phyloP scores from a whole-genome alignment of 331 rosid genomes.

The Pyrus hybrid region DNA sequence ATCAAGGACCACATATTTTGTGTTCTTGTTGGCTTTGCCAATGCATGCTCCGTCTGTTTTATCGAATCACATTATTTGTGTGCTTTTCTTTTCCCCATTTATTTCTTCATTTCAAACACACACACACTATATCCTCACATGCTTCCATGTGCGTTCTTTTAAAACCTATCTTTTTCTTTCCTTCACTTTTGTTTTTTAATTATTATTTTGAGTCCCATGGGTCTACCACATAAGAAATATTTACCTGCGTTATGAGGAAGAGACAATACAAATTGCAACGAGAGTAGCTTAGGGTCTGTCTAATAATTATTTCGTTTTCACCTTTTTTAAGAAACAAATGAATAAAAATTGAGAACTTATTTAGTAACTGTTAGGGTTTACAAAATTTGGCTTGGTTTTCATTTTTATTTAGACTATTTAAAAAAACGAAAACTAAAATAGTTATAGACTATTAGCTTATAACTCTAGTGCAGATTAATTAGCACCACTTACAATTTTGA shows the following conservation, averaged over 20 bases:
- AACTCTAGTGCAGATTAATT: too few species aligned
- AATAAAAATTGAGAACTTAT: too few species aligned
- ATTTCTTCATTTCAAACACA: constrained; percentile 9
- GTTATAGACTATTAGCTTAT: too few species aligned
- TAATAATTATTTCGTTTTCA: too few species aligned
- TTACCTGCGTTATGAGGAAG: not conserved
- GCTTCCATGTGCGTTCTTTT: constrained; percentile 45
- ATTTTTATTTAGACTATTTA: too few species aligned
- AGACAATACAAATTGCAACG: not conserved
- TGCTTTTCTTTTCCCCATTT: not conserved
- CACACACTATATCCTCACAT: constrained; percentile 18
- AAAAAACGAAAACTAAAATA: too few species aligned
- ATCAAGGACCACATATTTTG: constrained; percentile 26
- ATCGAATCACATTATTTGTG: constrained; percentile 12
- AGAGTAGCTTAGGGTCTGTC: too few species aligned
- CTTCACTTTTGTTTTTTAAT: not conserved
- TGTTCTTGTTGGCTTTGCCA: not conserved
- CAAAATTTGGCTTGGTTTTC: too few species aligned
- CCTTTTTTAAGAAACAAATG: too few species aligned
- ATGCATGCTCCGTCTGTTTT: not conserved
- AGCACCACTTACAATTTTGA: too few species aligned
- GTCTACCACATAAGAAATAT: not conserved
- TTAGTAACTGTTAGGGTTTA: too few species aligned
- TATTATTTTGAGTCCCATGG: not conserved
- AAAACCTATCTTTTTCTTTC: constrained; percentile 16